Percentiles rank a stretch among this genome's conserved stretches.
Conservation (phyloP, 129 eudicot genomes). For the Pittosporum tobira region DNA sequence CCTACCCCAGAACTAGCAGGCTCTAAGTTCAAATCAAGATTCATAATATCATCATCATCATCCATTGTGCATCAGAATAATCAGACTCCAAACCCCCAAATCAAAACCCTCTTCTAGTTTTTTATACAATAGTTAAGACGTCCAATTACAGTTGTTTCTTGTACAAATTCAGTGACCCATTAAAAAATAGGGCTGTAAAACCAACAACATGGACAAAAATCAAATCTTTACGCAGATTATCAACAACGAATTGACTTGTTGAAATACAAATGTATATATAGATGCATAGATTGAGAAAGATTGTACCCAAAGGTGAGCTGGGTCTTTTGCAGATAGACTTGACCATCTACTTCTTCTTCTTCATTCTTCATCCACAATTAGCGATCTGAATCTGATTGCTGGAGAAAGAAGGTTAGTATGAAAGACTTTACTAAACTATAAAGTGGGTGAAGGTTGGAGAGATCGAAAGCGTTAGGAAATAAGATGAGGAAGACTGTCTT, state of each 20-base stretch:
- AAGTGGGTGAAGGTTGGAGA: too few relatives aligned
- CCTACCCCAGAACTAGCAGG: conserved; percentile 27
- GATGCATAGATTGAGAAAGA: neutral
- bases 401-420: too few relatives aligned
- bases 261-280: neutral
- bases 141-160: neutral
- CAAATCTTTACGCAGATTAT: neutral
- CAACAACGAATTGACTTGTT: neutral
- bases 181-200: neutral
- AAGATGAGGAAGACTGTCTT: too few relatives aligned
- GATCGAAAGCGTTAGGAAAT: too few relatives aligned
- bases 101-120: conserved; percentile 14
- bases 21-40: conserved; percentile 70
- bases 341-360: neutral
- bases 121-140: neutral
- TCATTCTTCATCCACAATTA: too few relatives aligned
- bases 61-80: conserved; percentile 27
- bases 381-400: too few relatives aligned
- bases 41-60: conserved; percentile 39
- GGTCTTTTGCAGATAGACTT: neutral
- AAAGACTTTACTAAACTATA: too few relatives aligned
- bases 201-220: neutral
- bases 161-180: neutral
- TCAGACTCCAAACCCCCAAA: neutral
- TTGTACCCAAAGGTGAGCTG: neutral